Evolutionary conservation across 148 eudicot species (phyloP).

Genomic region (Rhododendron ovatum): DNA sequence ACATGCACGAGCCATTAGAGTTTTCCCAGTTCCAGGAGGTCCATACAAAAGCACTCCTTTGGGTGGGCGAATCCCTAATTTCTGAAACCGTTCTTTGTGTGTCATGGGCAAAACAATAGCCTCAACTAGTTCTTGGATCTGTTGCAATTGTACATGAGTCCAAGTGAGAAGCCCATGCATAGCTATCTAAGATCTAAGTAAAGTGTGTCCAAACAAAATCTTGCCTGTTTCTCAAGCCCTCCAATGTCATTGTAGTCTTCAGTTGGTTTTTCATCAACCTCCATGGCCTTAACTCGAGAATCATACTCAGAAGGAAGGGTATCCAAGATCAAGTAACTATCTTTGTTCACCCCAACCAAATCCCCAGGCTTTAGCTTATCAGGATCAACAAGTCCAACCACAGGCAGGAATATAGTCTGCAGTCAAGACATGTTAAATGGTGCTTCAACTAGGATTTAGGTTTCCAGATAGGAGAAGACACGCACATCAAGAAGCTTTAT

Average conservation of each 20-base stretch:
- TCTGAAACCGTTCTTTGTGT: conserved; percentile 88
- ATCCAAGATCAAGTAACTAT: conserved; percentile 93
- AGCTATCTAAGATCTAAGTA: neutral
- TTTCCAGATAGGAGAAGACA: neutral
- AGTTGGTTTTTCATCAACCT: conserved; percentile 98
- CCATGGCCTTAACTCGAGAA: conserved; percentile 97
- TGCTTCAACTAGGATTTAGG: neutral
- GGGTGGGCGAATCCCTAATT: conserved; percentile 89
- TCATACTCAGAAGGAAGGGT: conserved; percentile 94
- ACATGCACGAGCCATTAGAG: conserved; percentile 98
- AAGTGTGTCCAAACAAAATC: neutral
- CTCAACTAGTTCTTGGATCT: conserved; percentile 97
- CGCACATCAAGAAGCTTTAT: neutral
- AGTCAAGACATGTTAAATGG: conserved; percentile 6
- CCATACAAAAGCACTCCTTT: conserved; percentile 97
- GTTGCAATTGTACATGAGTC: conserved; percentile 4
- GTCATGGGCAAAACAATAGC: conserved; percentile 99
- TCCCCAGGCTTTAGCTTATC: conserved; percentile 94
- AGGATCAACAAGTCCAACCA: conserved; percentile 95
- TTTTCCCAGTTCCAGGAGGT: conserved; percentile 97
- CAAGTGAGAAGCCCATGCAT: conserved; percentile 11
- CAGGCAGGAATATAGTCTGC: conserved; percentile 96
- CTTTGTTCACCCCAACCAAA: conserved; percentile 97
- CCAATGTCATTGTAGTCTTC: conserved; percentile 98
- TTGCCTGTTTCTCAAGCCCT: conserved; percentile 93